Evolutionary conservation across 2,329 filamentous ascomycete genomes (phyloP).

Genomic region (Sclerotinia subarctica): DNA sequence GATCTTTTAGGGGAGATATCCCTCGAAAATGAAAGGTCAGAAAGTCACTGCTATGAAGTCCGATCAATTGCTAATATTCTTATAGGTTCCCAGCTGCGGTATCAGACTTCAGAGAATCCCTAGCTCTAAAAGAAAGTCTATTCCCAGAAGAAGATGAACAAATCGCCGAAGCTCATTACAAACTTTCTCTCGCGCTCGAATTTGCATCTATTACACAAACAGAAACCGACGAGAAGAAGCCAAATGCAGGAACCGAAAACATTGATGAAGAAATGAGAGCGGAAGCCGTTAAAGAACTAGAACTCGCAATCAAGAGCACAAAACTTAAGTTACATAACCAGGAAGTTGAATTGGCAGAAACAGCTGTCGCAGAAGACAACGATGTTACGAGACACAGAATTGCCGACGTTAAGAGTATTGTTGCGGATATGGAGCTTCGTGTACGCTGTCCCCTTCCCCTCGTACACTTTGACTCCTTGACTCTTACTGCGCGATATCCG

Average conservation of each 20-base stretch:
- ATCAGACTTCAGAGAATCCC: constrained; percentile 71
- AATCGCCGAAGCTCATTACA: constrained; percentile 93
- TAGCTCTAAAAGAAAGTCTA: constrained; percentile 75
- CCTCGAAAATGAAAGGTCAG: constrained; percentile 83
- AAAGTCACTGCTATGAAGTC: background rate
- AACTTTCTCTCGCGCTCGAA: constrained; percentile 90
- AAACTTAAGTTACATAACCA: constrained; percentile 68
- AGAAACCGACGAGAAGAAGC: constrained; percentile 48
- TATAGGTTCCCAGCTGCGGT: constrained; percentile 78
- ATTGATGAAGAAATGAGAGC: constrained; percentile 68
- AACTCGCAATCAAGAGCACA: constrained; percentile 70
- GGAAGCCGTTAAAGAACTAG: constrained; percentile 68
- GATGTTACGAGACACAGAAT: constrained; percentile 61
- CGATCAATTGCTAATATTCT: constrained; percentile 24
- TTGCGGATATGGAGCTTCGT: constrained; percentile 65
- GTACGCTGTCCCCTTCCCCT: background rate
- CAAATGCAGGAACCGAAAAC: constrained; percentile 38
- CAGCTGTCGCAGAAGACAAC: constrained; percentile 64
- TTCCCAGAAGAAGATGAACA: constrained; percentile 78
- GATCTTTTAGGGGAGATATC: constrained; percentile 94
- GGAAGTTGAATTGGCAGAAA: constrained; percentile 61
- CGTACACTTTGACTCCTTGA: background rate
- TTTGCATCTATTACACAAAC: constrained; percentile 77
- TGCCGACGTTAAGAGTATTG: constrained; percentile 71
- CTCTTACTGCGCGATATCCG: background rate